Evolutionary conservation across 805 yeast genomes (phyloP).

Genomic region (Metschnikowia kofuensis): DNA sequence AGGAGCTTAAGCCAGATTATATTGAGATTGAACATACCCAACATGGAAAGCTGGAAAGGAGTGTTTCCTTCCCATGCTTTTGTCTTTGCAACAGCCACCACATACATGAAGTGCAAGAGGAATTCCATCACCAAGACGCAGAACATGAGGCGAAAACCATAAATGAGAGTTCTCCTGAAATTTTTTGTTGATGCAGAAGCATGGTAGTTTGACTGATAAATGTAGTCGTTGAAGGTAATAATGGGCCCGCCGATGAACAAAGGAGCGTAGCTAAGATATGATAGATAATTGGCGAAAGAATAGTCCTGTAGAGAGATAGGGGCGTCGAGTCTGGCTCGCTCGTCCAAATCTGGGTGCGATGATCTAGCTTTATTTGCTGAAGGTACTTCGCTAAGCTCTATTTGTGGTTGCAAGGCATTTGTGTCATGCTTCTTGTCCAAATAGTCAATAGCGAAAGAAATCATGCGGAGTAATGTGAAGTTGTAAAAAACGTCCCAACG

Average conservation of each 20-base stretch:
- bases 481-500: slow-evolving; percentile 97
- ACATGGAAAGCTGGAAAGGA: slow-evolving; percentile 92
- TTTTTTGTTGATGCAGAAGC: slow-evolving; percentile 55
- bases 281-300: slow-evolving; percentile 59
- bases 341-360: slow-evolving; percentile 37
- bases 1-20: slow-evolving; percentile 90
- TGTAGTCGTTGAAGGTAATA: slow-evolving; percentile 85
- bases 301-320: slow-evolving; percentile 63
- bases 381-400: slow-evolving; percentile 2
- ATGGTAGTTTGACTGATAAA: slow-evolving; percentile 63
- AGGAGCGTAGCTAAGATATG: slow-evolving; percentile 83
- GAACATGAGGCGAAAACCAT: slow-evolving; percentile 64
- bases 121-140: slow-evolving; percentile 89
- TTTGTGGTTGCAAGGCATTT: not conserved
- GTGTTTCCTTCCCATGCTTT: slow-evolving; percentile 88
- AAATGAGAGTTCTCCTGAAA: slow-evolving; percentile 49
- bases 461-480: slow-evolving; percentile 78
- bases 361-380: not conserved
- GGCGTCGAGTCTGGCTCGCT: slow-evolving; percentile 62
- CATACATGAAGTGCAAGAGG: slow-evolving; percentile 82
- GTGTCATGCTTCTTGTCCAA: slow-evolving; percentile 33
- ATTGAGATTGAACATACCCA: slow-evolving; percentile 85
- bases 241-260: slow-evolving; percentile 94
- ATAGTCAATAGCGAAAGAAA: slow-evolving; percentile 81
- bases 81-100: slow-evolving; percentile 86